These are phyloP conservation scores for Barnettozyma wickerhamii DNA, from an alignment of 805 yeast genomes.

Conservation along the genomic window DNA sequence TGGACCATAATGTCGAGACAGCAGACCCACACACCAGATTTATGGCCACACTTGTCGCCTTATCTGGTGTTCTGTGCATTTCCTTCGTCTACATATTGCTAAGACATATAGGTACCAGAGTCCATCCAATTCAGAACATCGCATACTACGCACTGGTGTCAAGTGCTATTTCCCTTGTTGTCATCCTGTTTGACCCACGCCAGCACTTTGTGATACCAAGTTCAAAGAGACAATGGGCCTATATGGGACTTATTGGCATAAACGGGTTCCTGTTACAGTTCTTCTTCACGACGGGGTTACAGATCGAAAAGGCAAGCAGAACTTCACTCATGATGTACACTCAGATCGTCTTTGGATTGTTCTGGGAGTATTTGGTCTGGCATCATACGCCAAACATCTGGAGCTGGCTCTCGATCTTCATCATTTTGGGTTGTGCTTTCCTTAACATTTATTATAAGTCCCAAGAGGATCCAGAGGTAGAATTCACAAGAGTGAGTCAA, in stretches of 20 bases:
- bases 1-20: conserved; percentile 40
- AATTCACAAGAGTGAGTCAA: background rate
- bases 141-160: conserved; percentile 64
- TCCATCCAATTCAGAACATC: conserved; percentile 73
- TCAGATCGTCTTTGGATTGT: conserved; percentile 65
- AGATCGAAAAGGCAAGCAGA: conserved; percentile 67
- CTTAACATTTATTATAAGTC: conserved; percentile 46
- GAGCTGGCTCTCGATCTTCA: conserved; percentile 57
- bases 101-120: conserved; percentile 63
- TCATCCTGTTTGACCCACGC: conserved; percentile 48
- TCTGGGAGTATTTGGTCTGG: conserved; percentile 68
- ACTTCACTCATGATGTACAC: conserved; percentile 68
- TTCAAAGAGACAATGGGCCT: conserved; percentile 54
- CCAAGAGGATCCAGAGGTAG: conserved; percentile 1
- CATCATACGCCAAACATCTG: conserved; percentile 61
- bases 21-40: conserved; percentile 45
- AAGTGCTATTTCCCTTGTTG: conserved; percentile 45
- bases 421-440: conserved; percentile 46
- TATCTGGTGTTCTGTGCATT: conserved; percentile 63
- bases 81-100: conserved; percentile 59
- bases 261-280: conserved; percentile 79
- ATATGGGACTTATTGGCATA: conserved; percentile 56
- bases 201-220: conserved; percentile 54
- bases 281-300: conserved; percentile 70
- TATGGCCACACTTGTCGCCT: conserved; percentile 54